Evolutionary conservation across 169 alveolate species (phyloP).

Genomic region (Miamiensis avidus): DNA sequence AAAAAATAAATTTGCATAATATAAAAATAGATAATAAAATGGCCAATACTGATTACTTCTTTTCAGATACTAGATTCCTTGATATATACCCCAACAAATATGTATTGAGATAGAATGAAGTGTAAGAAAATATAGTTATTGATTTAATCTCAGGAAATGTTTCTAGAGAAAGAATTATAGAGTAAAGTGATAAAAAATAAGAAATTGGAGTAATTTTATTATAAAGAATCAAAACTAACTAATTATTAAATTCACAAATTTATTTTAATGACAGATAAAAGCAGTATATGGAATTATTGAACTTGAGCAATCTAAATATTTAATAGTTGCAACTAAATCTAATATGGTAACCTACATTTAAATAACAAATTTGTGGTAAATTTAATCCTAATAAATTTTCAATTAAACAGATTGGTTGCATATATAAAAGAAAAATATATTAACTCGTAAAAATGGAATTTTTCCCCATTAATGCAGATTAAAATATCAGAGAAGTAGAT

Average conservation of each 20-base stretch:
- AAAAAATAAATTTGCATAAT: too few relatives aligned
- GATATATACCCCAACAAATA: slow-evolving; percentile 4
- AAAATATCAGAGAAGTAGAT: slow-evolving; percentile 30
- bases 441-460: slow-evolving; percentile 25
- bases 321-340: slow-evolving; percentile 31
- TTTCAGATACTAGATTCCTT: slow-evolving; percentile 12
- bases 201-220: not conserved
- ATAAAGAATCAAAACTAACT: not conserved
- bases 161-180: not conserved
- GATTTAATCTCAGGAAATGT: not conserved
- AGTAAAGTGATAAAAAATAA: not conserved
- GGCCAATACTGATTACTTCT: slow-evolving; percentile 3
- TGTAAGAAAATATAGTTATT: not conserved
- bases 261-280: slow-evolving; percentile 14
- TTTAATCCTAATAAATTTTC: too few relatives aligned
- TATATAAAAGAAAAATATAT: slow-evolving; percentile 25
- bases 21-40: not conserved
- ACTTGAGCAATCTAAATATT: slow-evolving; percentile 44
- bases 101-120: not conserved
- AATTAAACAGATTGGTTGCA: slow-evolving; percentile 7
- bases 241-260: not conserved
- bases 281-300: slow-evolving; percentile 52
- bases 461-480: slow-evolving; percentile 5
- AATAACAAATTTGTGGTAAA: too few relatives aligned
- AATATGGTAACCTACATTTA: not conserved